Evolutionary conservation across 2,329 filamentous ascomycete genomes (phyloP).

Genomic region (Aphanocladium album): DNA sequence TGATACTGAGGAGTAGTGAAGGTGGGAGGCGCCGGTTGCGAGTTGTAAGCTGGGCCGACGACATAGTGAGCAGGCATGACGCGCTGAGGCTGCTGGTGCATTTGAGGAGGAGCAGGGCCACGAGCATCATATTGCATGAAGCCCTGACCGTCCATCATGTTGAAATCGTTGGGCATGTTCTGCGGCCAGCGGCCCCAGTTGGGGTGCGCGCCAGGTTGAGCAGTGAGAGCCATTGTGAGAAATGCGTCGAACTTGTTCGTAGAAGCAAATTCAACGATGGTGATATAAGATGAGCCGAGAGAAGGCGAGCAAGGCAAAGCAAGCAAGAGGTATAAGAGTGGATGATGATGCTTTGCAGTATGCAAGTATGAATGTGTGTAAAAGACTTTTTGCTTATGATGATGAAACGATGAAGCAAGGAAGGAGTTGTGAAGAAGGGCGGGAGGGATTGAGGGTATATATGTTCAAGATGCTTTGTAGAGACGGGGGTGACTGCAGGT

Average conservation of each 20-base stretch:
- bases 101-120: constrained; percentile 25
- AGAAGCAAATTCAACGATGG: constrained; percentile 5
- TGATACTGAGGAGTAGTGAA: constrained; percentile 40
- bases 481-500: not conserved
- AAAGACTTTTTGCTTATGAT: not conserved
- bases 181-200: constrained; percentile 53
- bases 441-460: constrained; percentile 12
- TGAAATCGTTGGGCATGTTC: constrained; percentile 41
- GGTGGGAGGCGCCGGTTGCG: constrained; percentile 33
- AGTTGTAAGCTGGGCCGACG: constrained; percentile 38
- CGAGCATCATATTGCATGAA: constrained; percentile 48
- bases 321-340: not conserved
- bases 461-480: constrained; percentile 9
- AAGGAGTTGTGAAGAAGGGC: constrained; percentile 7
- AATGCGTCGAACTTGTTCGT: not conserved
- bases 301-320: not conserved
- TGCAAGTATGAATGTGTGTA: not conserved
- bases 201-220: constrained; percentile 38
- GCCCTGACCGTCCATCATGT: constrained; percentile 43
- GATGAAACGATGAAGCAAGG: constrained; percentile 1
- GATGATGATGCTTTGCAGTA: not conserved
- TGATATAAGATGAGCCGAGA: constrained; percentile 1
- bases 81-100: constrained; percentile 32
- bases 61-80: constrained; percentile 44
- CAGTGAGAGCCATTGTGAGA: constrained; percentile 41